Conservation (phyloP, 306 rosid species). For the Vigna unguiculata region DNA sequence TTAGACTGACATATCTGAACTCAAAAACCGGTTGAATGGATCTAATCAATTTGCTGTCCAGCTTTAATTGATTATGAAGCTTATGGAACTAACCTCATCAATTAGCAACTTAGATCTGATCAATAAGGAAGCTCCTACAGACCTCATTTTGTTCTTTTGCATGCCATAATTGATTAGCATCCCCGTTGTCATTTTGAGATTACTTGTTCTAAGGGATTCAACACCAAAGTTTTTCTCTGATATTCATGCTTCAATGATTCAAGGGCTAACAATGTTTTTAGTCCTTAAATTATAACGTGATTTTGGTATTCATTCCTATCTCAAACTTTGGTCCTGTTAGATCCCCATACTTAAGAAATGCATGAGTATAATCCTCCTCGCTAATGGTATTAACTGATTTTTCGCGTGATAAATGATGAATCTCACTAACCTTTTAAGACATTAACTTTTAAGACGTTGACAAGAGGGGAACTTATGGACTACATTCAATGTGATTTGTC, state of each 20-base stretch:
- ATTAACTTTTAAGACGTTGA: too few relatives aligned
- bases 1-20: background rate
- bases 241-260: background rate
- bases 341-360: too few relatives aligned
- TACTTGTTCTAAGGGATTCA: background rate
- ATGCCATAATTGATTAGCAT: background rate
- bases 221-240: background rate
- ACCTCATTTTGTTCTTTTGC: background rate
- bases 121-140: background rate
- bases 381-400: too few relatives aligned
- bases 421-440: too few relatives aligned
- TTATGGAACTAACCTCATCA: background rate
- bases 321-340: too few relatives aligned
- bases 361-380: too few relatives aligned
- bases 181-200: background rate
- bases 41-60: background rate
- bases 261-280: too few relatives aligned
- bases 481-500: too few relatives aligned
- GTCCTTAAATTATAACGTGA: too few relatives aligned
- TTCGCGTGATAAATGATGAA: too few relatives aligned
- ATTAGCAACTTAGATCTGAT: background rate
- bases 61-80: background rate
- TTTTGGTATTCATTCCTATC: too few relatives aligned
- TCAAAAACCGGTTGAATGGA: background rate
- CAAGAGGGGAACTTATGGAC: too few relatives aligned